Evolutionary conservation across 768 basidiomycete genomes (phyloP).

Genomic region (Tricholoma hemisulphureum): DNA sequence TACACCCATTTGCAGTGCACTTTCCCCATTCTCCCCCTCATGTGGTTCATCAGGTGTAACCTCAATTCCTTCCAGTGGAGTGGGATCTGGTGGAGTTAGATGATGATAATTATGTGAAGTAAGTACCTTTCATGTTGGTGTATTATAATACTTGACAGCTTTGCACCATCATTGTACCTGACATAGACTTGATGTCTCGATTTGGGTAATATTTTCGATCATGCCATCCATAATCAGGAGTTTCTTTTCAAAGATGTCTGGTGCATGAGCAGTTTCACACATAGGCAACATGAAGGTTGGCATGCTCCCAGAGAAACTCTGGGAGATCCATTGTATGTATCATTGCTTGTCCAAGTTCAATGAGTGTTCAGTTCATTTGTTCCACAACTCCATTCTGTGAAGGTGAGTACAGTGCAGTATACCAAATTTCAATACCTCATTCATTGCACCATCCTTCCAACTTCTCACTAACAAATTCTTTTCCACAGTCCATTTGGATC

Average conservation of each 20-base stretch:
- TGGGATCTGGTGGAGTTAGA: neutral
- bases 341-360: conserved; percentile 21
- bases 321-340: conserved; percentile 19
- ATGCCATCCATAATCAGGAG: neutral
- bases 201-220: neutral
- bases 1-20: no score
- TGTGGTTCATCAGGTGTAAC: no score
- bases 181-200: neutral
- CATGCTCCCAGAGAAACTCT: conserved; percentile 25
- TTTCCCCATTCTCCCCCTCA: no score
- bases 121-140: neutral
- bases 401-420: conserved; percentile 7
- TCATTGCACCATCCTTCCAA: neutral
- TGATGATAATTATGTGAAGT: neutral
- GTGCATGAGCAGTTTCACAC: conserved; percentile 15
- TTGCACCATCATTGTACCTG: neutral
- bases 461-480: neutral
- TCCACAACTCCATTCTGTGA: conserved; percentile 13
- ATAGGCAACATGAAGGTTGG: conserved; percentile 20
- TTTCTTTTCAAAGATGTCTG: neutral
- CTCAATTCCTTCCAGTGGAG: neutral
- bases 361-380: conserved; percentile 21
- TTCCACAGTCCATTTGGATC: neutral
- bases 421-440: neutral
- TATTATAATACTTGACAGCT: neutral